Percentiles rank a stretch among this genome's conserved stretches.
These are phyloP conservation scores for Colletotrichum lentis DNA, from an alignment of 2,329 filamentous ascomycete genomes.

Conservation along the genomic window DNA sequence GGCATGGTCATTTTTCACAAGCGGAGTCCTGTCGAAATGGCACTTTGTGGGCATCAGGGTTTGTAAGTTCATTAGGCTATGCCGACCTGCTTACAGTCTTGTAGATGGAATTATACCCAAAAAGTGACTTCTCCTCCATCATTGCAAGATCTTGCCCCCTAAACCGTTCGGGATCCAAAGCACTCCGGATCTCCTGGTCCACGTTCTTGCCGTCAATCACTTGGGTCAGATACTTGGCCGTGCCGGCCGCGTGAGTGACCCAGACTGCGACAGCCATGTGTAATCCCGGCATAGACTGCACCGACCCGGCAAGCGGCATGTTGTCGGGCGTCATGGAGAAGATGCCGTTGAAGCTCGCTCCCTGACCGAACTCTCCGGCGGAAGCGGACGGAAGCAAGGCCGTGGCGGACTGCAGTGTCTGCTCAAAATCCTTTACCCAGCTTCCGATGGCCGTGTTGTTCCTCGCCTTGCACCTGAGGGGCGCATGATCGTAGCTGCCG, in stretches of 20 bases:
- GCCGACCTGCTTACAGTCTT: constrained; percentile 8
- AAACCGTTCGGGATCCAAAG: constrained; percentile 19
- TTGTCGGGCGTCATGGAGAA: constrained; percentile 32
- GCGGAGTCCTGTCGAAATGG: background rate
- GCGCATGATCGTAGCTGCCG: constrained; percentile 23
- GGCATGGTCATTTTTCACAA: background rate
- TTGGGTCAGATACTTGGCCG: constrained; percentile 11
- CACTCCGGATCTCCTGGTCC: background rate
- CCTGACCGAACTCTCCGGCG: background rate
- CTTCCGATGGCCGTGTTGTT: constrained; percentile 17
- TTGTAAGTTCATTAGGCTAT: background rate
- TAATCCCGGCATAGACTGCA: constrained; percentile 14
- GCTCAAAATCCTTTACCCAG: constrained; percentile 17
- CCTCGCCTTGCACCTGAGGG: constrained; percentile 9
- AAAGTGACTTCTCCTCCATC: constrained; percentile 14
- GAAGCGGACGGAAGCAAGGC: background rate
- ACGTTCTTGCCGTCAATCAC: background rate
- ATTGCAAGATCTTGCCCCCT: background rate
- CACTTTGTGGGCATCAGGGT: background rate
- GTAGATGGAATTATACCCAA: constrained; percentile 23
- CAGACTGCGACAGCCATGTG: constrained; percentile 23
- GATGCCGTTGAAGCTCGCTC: constrained; percentile 22
- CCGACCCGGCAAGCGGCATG: constrained; percentile 41
- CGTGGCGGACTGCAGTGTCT: constrained; percentile 2
- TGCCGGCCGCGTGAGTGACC: constrained; percentile 26